Base-by-base conservation (phyloP, 2,329 filamentous ascomycete genomes). In the Sclerotinia minor region DNA sequence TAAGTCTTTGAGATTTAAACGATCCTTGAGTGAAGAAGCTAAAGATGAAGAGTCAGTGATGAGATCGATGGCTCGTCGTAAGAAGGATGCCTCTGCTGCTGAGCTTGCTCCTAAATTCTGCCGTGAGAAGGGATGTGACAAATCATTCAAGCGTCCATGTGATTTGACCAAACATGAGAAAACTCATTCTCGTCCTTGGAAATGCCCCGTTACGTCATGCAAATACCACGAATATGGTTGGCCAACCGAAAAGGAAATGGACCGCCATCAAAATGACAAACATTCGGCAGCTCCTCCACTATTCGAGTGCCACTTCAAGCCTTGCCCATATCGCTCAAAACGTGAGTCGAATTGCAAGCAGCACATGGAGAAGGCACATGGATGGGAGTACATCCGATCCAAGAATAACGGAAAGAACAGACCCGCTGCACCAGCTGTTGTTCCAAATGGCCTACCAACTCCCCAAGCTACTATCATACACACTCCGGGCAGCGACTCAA, bases 101-200 rank as follows among this genome's bases (percentile, higher is more conserved):
- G 90, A 96, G 79, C 87, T 94, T 61, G 88, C 92, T 59, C 90
- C 87, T 67, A 89, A 94, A 80, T 87, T 87, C 74, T 96, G 92
- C 83, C 85, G 85, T 71, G 87, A 93, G 77, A 82, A 83, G 6
- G 86, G 87, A 52, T 98, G 94, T 81, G 88, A 87, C 79, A 97
- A 97, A 81, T 88, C 94, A 79, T 98, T 98, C 83, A 96, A 95
- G 80, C 89, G 95, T 70, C 92, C 92, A n/a, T 98, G 95, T 79
- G 95, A 99, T 78, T 83, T 98, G 69, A 97, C 93, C 73, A 98
- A 98, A 83, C 95, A 99, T 80, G 91, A 96, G 81, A 99, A 98
- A 84, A 98, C 94, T 0, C 95, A 99, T 79, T 93, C 92, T 67
- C 91, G 95, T 47, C 95, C 94, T 13, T 97, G 92, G 91, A 99